These are phyloP conservation scores for Vigna radiata DNA, from an alignment of 306 rosid species.

Conservation along the genomic window DNA sequence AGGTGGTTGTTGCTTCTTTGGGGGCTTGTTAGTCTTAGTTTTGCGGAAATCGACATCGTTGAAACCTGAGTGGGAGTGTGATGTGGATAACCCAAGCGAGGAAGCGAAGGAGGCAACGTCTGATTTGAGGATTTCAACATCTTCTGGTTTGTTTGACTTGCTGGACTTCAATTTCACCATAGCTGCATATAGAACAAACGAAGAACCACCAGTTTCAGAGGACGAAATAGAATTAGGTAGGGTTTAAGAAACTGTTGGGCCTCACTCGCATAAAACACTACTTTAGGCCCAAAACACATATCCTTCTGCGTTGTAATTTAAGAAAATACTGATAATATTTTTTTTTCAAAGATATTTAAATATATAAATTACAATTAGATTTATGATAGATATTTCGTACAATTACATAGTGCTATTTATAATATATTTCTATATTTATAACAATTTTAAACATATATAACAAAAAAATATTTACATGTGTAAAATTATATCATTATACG, in stretches of 20 bases:
- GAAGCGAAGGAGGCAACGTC: slow-evolving; percentile 89
- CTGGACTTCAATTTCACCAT: slow-evolving; percentile 64
- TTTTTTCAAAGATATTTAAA: no score
- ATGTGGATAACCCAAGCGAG: slow-evolving; percentile 72
- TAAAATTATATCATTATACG: no score
- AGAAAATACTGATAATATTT: no score
- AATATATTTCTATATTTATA: no score
- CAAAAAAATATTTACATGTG: no score
- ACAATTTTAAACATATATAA: no score
- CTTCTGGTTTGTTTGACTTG: slow-evolving; percentile 53
- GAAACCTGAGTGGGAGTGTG: slow-evolving; percentile 77
- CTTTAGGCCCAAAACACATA: neutral
- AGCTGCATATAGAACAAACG: slow-evolving; percentile 37
- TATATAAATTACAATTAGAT: no score
- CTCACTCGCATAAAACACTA: neutral
- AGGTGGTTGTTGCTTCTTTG: slow-evolving; percentile 45
- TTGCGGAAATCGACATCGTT: slow-evolving; percentile 90
- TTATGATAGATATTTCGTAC: no score
- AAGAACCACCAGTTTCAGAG: slow-evolving; percentile 4
- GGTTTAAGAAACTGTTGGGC: slow-evolving; percentile 40
- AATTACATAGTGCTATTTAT: no score
- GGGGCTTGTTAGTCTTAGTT: slow-evolving; percentile 49
- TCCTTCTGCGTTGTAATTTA: no score
- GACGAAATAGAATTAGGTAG: slow-evolving; percentile 34
- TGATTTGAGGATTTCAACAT: slow-evolving; percentile 62